Base-by-base conservation (phyloP, 164 flowering plant genomes). In the Macadamia tetraphylla region DNA sequence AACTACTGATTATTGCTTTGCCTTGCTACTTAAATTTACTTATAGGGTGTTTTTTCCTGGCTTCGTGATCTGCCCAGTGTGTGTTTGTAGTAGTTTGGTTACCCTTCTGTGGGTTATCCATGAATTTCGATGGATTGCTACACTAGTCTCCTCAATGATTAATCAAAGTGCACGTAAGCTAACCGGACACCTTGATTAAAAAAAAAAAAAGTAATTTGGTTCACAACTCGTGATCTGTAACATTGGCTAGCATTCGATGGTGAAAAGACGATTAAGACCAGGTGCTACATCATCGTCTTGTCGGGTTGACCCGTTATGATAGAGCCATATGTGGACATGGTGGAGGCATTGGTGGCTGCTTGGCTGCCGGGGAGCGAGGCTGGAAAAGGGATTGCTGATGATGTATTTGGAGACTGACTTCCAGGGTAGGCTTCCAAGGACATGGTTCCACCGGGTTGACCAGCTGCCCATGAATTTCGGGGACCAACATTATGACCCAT, bases 391-490 rank as follows among this genome's bases (percentile, higher is more conserved):
- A 74, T 83, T n/a, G 73, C 86, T 1, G 84, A 83, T 63, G 80
- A 79, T 30, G 64, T 83, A 23, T 83, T 83, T 61, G 86, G 86
- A 3, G 77, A 78, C 58, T 73, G 79, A 81, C 17, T 83, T 83
- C 64, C 69, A 76, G 0, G 85, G 87, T 12, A 81, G 65, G 77
- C 78, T 83, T 17, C 71, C 87, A 0, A 62, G 77, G 35, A 81
- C 87, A 9, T 83, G 86, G 86, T 83, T 83, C 73, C 76, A 74
- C 40, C 59, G 71, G 4, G 81, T 78, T 9, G 81, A 80, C 71
- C 87, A 83, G 62, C 73, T 81, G 11, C 85, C 87, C 0, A 83
- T 83, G 87, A 83, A 81, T 29, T 69, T 67, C 1, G 85, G 85
- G 0, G 85, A 83, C 64, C 14, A 48, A n/a, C 63, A 78, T 51